These are phyloP conservation scores for Neopestalotiopsis sp. DNA, from an alignment of 2,329 filamentous ascomycete genomes.

Conservation along the genomic window DNA sequence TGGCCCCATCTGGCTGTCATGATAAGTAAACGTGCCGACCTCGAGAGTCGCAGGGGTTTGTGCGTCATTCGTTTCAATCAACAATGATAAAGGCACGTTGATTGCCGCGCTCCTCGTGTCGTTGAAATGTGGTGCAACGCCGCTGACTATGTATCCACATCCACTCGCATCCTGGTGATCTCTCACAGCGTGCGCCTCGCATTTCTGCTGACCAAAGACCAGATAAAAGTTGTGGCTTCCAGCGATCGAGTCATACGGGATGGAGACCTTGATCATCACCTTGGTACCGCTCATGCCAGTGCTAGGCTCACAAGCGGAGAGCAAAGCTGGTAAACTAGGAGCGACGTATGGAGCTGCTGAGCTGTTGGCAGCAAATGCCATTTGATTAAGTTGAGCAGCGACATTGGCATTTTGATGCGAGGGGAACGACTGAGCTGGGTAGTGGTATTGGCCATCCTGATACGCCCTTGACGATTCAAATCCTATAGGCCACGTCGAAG, in stretches of 20 bases:
- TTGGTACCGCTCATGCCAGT: constrained; percentile 73
- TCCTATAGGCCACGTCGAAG: constrained; percentile 43
- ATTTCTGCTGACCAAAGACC: constrained; percentile 79
- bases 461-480: constrained; percentile 66
- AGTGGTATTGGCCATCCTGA: constrained; percentile 61
- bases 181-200: constrained; percentile 69
- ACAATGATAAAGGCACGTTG: constrained; percentile 60
- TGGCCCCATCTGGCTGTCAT: constrained; percentile 40
- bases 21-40: constrained; percentile 51
- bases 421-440: constrained; percentile 52
- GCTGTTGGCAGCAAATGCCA: constrained; percentile 65
- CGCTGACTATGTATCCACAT: constrained; percentile 74
- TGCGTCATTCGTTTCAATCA: constrained; percentile 56
- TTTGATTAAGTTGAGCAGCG: constrained; percentile 56
- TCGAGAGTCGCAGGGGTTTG: constrained; percentile 58
- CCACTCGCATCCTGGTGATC: constrained; percentile 60
- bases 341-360: constrained; percentile 71
- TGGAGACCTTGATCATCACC: constrained; percentile 75
- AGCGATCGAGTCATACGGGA: constrained; percentile 71
- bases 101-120: constrained; percentile 54
- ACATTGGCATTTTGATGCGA: constrained; percentile 56
- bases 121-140: constrained; percentile 69
- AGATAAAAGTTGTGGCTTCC: constrained; percentile 68
- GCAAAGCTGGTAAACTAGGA: constrained; percentile 65
- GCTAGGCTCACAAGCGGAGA: constrained; percentile 68